Evolutionary conservation across 2,329 filamentous ascomycete species (phyloP).

Genomic region (Aspergillus novofumigatus): DNA sequence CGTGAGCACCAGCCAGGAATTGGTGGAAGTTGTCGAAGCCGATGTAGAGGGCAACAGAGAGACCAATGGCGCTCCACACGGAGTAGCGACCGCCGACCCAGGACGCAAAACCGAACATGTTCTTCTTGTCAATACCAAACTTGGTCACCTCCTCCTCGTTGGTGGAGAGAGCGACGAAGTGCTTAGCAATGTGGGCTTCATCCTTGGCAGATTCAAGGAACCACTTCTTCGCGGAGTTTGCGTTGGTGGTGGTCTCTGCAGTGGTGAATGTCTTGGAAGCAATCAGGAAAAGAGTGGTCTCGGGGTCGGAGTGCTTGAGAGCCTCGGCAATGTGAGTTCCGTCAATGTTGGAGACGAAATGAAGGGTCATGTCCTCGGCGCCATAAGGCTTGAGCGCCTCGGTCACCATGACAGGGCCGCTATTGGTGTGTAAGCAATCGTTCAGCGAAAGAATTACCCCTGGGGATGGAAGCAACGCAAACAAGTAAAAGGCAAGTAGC

Average conservation of each 20-base stretch:
- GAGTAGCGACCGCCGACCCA: constrained; percentile 99
- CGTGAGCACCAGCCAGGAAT: constrained; percentile 89
- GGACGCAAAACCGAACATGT: constrained; percentile 99
- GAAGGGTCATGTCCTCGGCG: constrained; percentile 76
- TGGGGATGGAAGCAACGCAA: background rate
- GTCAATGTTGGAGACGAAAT: constrained; percentile 99
- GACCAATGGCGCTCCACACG: constrained; percentile 96
- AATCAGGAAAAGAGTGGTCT: constrained; percentile 97
- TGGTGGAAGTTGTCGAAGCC: constrained; percentile 97
- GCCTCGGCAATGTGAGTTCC: constrained; percentile 97
- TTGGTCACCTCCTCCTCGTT: constrained; percentile 94
- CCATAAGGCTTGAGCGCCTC: constrained; percentile 96
- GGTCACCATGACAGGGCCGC: constrained; percentile 97
- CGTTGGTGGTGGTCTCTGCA: constrained; percentile 94
- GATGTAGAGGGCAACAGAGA: constrained; percentile 91
- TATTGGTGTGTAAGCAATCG: constrained; percentile 35
- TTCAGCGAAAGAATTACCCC: background rate
- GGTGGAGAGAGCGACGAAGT: constrained; percentile 96
- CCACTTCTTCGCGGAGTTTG: constrained; percentile 95
- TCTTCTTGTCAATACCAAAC: constrained; percentile 97
- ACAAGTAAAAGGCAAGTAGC: background rate
- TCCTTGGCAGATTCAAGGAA: constrained; percentile 86
- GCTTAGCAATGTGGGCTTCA: constrained; percentile 75
- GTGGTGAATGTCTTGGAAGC: constrained; percentile 99
- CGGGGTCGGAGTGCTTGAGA: constrained; percentile 79